phyloP scores from a whole-genome alignment of 2,329 filamentous ascomycete species.

The Emergomyces pasteurianus region DNA sequence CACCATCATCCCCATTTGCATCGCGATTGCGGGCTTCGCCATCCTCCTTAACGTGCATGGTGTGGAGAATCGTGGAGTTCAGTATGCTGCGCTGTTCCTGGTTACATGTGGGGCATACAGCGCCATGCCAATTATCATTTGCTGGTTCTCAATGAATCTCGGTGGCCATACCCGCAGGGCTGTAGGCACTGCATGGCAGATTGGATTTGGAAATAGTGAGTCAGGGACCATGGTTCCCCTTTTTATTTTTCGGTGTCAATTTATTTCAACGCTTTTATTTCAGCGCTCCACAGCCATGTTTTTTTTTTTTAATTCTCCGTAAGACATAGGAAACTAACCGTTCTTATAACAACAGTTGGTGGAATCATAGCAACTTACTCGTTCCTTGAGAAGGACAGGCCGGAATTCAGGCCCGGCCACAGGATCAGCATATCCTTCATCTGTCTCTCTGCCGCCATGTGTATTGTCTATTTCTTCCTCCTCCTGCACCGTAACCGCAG shows the following conservation, averaged over 20 bases:
- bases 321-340: background rate
- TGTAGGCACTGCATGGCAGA: slow-evolving; percentile 63
- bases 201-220: slow-evolving; percentile 58
- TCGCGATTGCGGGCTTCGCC: slow-evolving; percentile 62
- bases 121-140: slow-evolving; percentile 80
- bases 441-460: slow-evolving; percentile 49
- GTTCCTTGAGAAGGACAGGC: slow-evolving; percentile 55
- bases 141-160: slow-evolving; percentile 74
- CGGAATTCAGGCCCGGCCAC: slow-evolving; percentile 60
- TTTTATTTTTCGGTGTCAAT: too few relatives aligned
- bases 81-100: slow-evolving; percentile 74
- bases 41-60: slow-evolving; percentile 63
- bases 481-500: slow-evolving; percentile 30
- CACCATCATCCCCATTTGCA: slow-evolving; percentile 52
- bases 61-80: slow-evolving; percentile 41
- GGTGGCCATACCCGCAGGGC: slow-evolving; percentile 59
- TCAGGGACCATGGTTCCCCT: background rate
- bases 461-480: slow-evolving; percentile 27
- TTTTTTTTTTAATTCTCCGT: background rate
- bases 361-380: slow-evolving; percentile 66
- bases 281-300: background rate
- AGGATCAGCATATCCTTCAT: slow-evolving; percentile 65
- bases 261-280: background rate
- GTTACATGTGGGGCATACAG: slow-evolving; percentile 69
- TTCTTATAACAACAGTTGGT: slow-evolving; percentile 39